Evolutionary conservation across 1,139 yeast genomes (phyloP), one percentile per base, ranked within the genome.

Genomic region (Yamadazyma spencermartinsiae): DNA sequence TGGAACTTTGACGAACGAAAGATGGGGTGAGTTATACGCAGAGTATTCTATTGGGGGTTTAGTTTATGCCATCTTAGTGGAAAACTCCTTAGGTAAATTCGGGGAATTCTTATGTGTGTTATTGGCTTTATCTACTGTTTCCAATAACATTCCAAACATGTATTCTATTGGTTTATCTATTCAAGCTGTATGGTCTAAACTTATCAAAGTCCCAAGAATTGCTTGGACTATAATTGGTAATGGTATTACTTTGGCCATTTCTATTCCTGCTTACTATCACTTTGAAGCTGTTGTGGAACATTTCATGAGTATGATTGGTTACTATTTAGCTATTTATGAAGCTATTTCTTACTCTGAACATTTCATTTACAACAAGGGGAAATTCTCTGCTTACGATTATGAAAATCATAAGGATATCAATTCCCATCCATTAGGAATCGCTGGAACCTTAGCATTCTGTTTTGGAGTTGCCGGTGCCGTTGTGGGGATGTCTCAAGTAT

Each of bases 141-240:
- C 95, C 49, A 87, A 87, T 74, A 87, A 87, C 67, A 78, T 86
- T 58, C 96, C 96, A 56, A 88, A 87, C 69, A 81, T 87, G 82
- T 88, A 88, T 71, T 86, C 96, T 15, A 76, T 86, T 54, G 89
- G 87, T 19, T 71, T 88, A 50, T 80, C 88, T 48, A 86, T 87
- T 17, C 96, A 87, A 68, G 79, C 94, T 16, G 69, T 85, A 49
- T 84, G 89, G 86, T 74, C 82, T 34, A 76, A 75, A 44, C 74
- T 87, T 54, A 68, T 79, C 36, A 74, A 69, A 55, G 70, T 88
- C 39, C 96, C 96, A 51, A 79, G 96, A 68, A 74, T 82, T 38
- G 56, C 80, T 34, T 88, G 95, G 95, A 82, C 95, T 37, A 50
- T 84, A 36, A 56, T 72, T 37, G 95, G 92, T 55, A 82, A 85